These are phyloP conservation scores for Saccharomycopsis sp. DNA, from an alignment of 805 yeast species.

Conservation along the genomic window DNA sequence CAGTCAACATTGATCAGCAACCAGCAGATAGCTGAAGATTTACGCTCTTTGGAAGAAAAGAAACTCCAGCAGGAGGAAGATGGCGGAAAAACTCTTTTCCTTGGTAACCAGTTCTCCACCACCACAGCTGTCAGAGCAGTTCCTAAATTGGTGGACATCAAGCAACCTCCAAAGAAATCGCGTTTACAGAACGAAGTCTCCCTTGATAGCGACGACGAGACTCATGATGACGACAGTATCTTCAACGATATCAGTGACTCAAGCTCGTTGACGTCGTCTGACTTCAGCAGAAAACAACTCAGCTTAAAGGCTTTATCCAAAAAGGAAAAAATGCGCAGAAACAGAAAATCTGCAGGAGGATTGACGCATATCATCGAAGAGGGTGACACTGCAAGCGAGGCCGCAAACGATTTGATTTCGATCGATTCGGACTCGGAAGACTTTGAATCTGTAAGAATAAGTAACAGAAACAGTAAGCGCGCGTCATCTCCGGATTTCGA, in stretches of 20 bases:
- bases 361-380: constrained; percentile 19
- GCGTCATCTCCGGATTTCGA: neutral
- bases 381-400: constrained; percentile 2
- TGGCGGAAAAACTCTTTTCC: constrained; percentile 35
- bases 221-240: neutral
- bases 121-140: constrained; percentile 74
- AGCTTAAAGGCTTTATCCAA: constrained; percentile 13
- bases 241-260: constrained; percentile 3
- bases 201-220: constrained; percentile 7
- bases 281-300: constrained; percentile 9
- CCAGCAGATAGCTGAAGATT: constrained; percentile 30
- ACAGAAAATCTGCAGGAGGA: constrained; percentile 15
- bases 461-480: neutral
- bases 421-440: constrained; percentile 18
- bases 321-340: constrained; percentile 2
- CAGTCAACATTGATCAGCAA: constrained; percentile 27
- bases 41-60: constrained; percentile 25
- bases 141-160: constrained; percentile 59
- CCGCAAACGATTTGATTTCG: constrained; percentile 18
- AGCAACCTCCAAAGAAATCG: constrained; percentile 3
- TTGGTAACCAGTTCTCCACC: constrained; percentile 33
- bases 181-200: constrained; percentile 5
- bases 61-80: neutral
- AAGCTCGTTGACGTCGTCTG: constrained; percentile 9
- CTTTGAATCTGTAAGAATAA: constrained; percentile 1